phyloP scores from a whole-genome alignment of 345 rosid genomes.

The Eucalyptus tenuipes region DNA sequence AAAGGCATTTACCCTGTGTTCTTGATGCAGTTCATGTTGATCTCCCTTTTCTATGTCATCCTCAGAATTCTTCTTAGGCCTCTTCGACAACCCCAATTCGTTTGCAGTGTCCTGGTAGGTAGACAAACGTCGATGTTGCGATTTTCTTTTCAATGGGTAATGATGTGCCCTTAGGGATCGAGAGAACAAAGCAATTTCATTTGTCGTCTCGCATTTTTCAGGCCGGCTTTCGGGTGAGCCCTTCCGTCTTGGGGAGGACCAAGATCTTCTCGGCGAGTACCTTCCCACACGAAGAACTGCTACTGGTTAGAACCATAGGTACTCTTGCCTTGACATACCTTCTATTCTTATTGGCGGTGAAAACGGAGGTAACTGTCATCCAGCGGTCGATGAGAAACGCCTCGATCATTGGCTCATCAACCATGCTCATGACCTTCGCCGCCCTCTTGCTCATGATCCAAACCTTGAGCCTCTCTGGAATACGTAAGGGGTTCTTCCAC shows the following conservation, averaged over 20 bases:
- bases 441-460: neutral
- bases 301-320: neutral
- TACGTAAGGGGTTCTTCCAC: neutral
- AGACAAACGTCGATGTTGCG: neutral
- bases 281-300: neutral
- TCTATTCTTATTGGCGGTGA: neutral
- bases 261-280: neutral
- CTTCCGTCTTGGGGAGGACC: neutral
- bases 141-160: neutral
- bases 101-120: slow-evolving; percentile 10
- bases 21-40: neutral
- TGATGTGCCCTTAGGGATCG: neutral
- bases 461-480: neutral
- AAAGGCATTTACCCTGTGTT: neutral
- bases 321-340: neutral
- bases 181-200: neutral
- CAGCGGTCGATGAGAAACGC: neutral
- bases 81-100: slow-evolving; percentile 1
- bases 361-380: neutral
- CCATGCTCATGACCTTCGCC: neutral
- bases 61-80: slow-evolving; percentile 6
- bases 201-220: neutral
- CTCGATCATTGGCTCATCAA: neutral
- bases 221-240: neutral
- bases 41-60: neutral